A percentile compares a stretch with the other conserved stretches of the same genome.
Evolutionary conservation across 2,329 filamentous ascomycete species (phyloP).

Genomic region (Incumbomyces lentus): DNA sequence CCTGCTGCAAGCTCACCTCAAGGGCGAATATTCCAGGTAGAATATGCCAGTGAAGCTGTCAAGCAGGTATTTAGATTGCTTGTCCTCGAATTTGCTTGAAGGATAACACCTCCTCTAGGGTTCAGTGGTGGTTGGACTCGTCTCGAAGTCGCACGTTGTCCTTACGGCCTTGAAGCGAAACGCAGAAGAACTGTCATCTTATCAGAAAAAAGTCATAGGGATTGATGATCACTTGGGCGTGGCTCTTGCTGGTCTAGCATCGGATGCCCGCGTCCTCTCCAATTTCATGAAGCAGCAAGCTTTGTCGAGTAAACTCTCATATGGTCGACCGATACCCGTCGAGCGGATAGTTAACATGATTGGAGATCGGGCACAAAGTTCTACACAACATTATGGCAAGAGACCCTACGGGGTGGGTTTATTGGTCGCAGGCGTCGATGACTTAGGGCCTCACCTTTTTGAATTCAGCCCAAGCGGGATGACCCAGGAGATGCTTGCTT

Average conservation of each 20-base stretch:
- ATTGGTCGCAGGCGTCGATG: slow-evolving; percentile 86
- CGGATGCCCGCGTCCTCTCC: slow-evolving; percentile 94
- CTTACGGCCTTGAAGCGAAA: slow-evolving; percentile 97
- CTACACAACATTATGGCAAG: slow-evolving; percentile 95
- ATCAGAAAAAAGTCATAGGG: slow-evolving; percentile 98
- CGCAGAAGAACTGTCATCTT: slow-evolving; percentile 97
- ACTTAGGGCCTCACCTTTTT: slow-evolving; percentile 87
- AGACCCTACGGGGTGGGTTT: slow-evolving; percentile 92
- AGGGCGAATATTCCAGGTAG: slow-evolving; percentile 98
- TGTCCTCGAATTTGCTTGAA: not conserved
- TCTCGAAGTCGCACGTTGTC: slow-evolving; percentile 95
- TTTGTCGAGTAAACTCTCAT: slow-evolving; percentile 87
- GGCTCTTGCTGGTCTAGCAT: slow-evolving; percentile 91
- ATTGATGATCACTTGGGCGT: slow-evolving; percentile 94
- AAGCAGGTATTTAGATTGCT: slow-evolving; percentile 47
- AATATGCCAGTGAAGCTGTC: slow-evolving; percentile 96
- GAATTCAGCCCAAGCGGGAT: slow-evolving; percentile 96
- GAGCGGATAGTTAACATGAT: slow-evolving; percentile 84
- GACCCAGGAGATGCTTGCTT: slow-evolving; percentile 94
- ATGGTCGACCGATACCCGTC: slow-evolving; percentile 85
- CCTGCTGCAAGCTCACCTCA: slow-evolving; percentile 68
- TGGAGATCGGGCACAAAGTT: slow-evolving; percentile 90
- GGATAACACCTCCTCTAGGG: slow-evolving; percentile 51
- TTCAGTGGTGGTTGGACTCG: slow-evolving; percentile 91
- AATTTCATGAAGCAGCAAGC: slow-evolving; percentile 99